Conservation (phyloP, 139 green algal species). For the Auxenochlorella protothecoides region DNA sequence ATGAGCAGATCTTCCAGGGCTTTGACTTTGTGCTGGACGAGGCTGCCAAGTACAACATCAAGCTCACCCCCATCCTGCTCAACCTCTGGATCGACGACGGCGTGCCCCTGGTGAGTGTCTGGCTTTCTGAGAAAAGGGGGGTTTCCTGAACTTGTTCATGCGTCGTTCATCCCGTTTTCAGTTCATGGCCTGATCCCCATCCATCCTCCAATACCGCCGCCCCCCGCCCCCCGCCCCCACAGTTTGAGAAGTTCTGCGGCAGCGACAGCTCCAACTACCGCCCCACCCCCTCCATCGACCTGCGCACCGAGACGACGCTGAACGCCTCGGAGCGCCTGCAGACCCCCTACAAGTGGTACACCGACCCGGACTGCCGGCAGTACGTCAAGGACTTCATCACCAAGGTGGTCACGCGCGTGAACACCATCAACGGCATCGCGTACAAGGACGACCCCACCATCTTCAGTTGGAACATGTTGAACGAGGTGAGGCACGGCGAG, state of each 20-base stretch:
- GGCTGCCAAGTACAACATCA: background rate
- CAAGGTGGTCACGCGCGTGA: conserved; percentile 24
- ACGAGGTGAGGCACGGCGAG: conserved; percentile 3
- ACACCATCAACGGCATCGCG: conserved; percentile 36
- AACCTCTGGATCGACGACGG: conserved; percentile 21
- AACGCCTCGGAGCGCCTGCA: conserved; percentile 1
- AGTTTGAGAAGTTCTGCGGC: conserved; percentile 6
- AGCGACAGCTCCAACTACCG: background rate
- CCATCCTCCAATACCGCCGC: too few species aligned
- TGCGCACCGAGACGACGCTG: background rate
- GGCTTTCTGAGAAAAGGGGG: too few species aligned
- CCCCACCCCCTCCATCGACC: background rate
- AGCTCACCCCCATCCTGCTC: conserved; percentile 10
- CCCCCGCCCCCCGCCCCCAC: background rate
- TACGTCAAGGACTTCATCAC: conserved; percentile 36
- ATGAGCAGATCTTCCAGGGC: background rate
- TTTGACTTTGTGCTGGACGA: conserved; percentile 1
- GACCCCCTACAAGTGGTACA: conserved; percentile 8
- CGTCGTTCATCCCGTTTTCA: too few species aligned
- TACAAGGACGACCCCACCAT: conserved; percentile 54
- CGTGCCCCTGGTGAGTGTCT: background rate
- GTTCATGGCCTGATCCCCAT: too few species aligned
- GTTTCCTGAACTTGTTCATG: too few species aligned
- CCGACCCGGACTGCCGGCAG: background rate
- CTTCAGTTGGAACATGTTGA: conserved; percentile 40